Percentiles rank a stretch among this genome's conserved stretches.
These are phyloP conservation scores for Albugo laibachii DNA, from an alignment of 352 stramenopile species.

Conservation along the genomic window DNA sequence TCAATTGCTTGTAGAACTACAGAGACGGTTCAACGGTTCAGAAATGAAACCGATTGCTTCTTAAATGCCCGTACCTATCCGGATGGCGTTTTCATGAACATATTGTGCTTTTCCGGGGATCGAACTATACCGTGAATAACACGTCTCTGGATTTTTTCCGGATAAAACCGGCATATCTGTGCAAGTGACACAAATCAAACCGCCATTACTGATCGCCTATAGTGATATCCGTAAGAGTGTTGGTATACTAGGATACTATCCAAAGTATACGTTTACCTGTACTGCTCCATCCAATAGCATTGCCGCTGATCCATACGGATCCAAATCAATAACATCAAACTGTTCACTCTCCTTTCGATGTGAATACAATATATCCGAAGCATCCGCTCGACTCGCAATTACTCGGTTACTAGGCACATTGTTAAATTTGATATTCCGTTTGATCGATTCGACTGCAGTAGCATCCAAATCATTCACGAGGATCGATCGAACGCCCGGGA, in stretches of 20 bases:
- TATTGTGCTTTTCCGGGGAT: constrained; percentile 79
- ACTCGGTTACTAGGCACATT: constrained; percentile 62
- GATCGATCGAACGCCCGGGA: constrained; percentile 91
- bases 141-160: constrained; percentile 72
- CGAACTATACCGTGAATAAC: constrained; percentile 69
- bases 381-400: constrained; percentile 69
- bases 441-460: constrained; percentile 89
- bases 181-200: constrained; percentile 97
- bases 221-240: neutral
- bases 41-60: neutral
- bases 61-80: constrained; percentile 31
- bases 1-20: constrained; percentile 93
- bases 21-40: neutral
- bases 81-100: constrained; percentile 73
- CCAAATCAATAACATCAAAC: constrained; percentile 99
- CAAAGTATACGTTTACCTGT: constrained; percentile 22
- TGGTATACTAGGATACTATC: neutral
- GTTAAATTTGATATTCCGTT: constrained; percentile 88
- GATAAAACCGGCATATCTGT: constrained; percentile 95
- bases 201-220: constrained; percentile 82
- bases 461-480: constrained; percentile 98
- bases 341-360: constrained; percentile 75
- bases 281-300: constrained; percentile 97
- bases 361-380: constrained; percentile 77
- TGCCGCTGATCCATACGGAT: constrained; percentile 96